These are phyloP conservation scores for Lactuca sativa DNA, from an alignment of 129 eudicot species.

Conservation along the genomic window DNA sequence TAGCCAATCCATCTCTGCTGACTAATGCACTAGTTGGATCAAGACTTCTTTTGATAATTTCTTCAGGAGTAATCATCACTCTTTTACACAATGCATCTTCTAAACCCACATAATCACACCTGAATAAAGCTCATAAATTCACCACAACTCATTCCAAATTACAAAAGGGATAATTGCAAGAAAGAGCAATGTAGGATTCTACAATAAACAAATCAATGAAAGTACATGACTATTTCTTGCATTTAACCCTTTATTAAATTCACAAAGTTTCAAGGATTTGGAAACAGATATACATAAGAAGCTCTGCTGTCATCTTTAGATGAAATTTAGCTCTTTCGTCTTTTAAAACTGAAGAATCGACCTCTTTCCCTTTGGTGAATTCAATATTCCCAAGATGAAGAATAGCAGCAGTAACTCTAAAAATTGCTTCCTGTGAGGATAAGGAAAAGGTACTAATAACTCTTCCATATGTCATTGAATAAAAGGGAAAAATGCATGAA, in stretches of 20 bases:
- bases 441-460: constrained; percentile 17
- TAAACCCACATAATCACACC: constrained; percentile 88
- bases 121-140: constrained; percentile 30
- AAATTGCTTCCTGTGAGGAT: constrained; percentile 83
- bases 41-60: constrained; percentile 89
- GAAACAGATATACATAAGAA: constrained; percentile 61
- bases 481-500: not conserved
- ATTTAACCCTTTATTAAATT: not conserved
- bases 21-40: constrained; percentile 93
- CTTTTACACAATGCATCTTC: constrained; percentile 94
- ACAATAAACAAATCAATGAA: too few relatives aligned
- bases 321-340: constrained; percentile 90
- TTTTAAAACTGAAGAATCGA: constrained; percentile 83
- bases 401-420: constrained; percentile 94
- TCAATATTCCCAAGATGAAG: constrained; percentile 98
- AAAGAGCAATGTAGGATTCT: too few relatives aligned
- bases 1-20: constrained; percentile 98
- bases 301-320: constrained; percentile 82
- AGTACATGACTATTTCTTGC: too few relatives aligned
- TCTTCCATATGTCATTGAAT: not conserved
- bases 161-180: too few relatives aligned
- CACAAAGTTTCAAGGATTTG: not conserved
- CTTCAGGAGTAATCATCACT: constrained; percentile 99
- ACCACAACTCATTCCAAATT: constrained; percentile 9
- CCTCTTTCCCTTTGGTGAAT: constrained; percentile 84